Percentiles rank a stretch among this genome's conserved stretches.
Evolutionary conservation across 2,329 filamentous ascomycete genomes (phyloP).

Genomic region (Penicillium sp.): DNA sequence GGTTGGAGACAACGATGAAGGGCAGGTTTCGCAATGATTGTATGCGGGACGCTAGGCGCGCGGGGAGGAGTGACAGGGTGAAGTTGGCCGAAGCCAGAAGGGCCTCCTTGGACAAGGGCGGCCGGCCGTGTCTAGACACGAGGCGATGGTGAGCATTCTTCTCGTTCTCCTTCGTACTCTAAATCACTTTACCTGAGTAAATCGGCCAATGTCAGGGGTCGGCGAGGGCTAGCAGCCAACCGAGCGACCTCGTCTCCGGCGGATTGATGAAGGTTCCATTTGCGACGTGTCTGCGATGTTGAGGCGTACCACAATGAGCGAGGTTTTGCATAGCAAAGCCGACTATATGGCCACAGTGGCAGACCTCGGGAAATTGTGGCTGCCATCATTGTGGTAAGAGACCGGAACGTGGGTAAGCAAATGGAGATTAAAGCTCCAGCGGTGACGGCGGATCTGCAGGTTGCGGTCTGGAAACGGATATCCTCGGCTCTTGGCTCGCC

Average conservation of each 20-base stretch:
- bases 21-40: constrained; percentile 89
- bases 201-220: constrained; percentile 80
- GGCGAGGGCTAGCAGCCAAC: constrained; percentile 73
- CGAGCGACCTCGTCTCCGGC: constrained; percentile 74
- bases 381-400: no score
- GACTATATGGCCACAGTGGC: no score
- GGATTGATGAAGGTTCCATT: constrained; percentile 49
- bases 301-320: constrained; percentile 17
- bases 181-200: constrained; percentile 69
- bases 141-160: not conserved
- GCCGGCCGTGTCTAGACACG: constrained; percentile 66
- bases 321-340: constrained; percentile 5
- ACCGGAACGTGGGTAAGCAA: no score
- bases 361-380: no score
- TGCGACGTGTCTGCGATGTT: constrained; percentile 18
- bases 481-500: no score
- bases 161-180: not conserved
- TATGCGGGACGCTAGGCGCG: constrained; percentile 89
- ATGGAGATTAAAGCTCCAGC: no score
- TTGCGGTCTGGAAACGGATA: no score
- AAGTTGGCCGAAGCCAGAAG: constrained; percentile 92
- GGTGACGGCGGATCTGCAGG: no score
- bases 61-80: constrained; percentile 85
- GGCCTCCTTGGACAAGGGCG: constrained; percentile 74
- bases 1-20: constrained; percentile 98